Conservation (phyloP, 495 filamentous ascomycete species). For the Xylaria intraflava region DNA sequence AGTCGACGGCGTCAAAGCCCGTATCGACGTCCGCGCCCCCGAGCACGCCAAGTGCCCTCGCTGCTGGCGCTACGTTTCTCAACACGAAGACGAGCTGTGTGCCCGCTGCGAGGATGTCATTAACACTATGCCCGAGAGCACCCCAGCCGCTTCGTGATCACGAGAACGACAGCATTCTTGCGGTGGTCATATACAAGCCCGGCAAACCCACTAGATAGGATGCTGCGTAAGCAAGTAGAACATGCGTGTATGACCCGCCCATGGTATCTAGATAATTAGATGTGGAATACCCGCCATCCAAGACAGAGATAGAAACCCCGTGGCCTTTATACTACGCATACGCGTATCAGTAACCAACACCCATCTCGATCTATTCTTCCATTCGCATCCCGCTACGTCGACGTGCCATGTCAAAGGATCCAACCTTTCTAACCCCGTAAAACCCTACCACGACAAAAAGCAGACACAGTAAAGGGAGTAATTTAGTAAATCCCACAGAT, state of each 20-base stretch:
- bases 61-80: slow-evolving; percentile 76
- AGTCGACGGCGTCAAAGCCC: slow-evolving; percentile 38
- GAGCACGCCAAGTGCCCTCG: slow-evolving; percentile 66
- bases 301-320: slow-evolving; percentile 13
- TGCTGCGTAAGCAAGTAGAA: not conserved
- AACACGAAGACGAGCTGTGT: slow-evolving; percentile 58
- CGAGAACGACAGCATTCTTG: no score
- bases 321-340: not conserved
- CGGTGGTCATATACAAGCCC: not conserved
- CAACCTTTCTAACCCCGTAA: no score
- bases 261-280: no score
- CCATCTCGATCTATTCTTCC: slow-evolving; percentile 1
- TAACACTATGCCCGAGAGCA: slow-evolving; percentile 13
- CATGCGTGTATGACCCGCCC: no score
- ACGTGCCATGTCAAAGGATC: no score
- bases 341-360: slow-evolving; percentile 8
- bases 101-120: slow-evolving; percentile 66
- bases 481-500: no score
- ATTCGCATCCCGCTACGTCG: no score
- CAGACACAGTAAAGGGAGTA: no score
- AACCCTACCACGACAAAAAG: no score
- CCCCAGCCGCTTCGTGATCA: no score
- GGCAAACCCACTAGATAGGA: not conserved
- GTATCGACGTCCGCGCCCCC: slow-evolving; percentile 61
- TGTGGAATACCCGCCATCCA: no score